Base-by-base conservation (phyloP, 139 green algal genomes). In the Volvox africanus region DNA sequence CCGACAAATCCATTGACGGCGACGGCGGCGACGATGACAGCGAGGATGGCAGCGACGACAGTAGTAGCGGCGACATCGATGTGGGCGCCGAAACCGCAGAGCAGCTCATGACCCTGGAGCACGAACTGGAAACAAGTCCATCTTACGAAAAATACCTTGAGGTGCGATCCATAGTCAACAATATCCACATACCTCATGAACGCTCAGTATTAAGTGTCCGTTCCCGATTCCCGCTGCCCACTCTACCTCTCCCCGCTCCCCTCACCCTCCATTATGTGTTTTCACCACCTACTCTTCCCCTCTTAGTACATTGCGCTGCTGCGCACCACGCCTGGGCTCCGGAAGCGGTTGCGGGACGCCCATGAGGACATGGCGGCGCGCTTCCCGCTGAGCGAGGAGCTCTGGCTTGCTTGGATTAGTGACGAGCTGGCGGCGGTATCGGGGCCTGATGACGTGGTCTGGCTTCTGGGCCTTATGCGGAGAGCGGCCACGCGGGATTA, bases 381-480 rank as follows among this genome's bases (percentile, higher is more conserved):
- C 20, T 99, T 98, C 80, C 97, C 97, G 0, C 87, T 99, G n/a
- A 94, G 89, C 61, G 96, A 97, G 84, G 24, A 88, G 36, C 93
- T 98, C 20, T 99, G 97, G 97, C 87, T 97, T 84, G 96, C 96
- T 21, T 98, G 96, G 97, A 82, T 99, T 28, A 93, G 96, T 14
- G 97, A 99, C 82, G 96, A 98, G 91, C 86, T 96, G 76, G 71
- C 83, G 67, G 24, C 36, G 35, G 82, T 78, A 44, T 20, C 67
- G 36, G 73, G n/a, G 6, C 30, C 55, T n/a, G 65, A 75, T 18
- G 36, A 83, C 37, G 55, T 87, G 89, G 68, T 87, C 17, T 18
- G 81, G 20, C 90, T 97, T 55, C 33, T 89, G 83, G 28, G 80
- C 0, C 93, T 99, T 73, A 93, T 97, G 62, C 62, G 92, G 37